These are phyloP conservation scores for Phaeotremella fagi DNA, from an alignment of 768 basidiomycete species.

Conservation along the genomic window DNA sequence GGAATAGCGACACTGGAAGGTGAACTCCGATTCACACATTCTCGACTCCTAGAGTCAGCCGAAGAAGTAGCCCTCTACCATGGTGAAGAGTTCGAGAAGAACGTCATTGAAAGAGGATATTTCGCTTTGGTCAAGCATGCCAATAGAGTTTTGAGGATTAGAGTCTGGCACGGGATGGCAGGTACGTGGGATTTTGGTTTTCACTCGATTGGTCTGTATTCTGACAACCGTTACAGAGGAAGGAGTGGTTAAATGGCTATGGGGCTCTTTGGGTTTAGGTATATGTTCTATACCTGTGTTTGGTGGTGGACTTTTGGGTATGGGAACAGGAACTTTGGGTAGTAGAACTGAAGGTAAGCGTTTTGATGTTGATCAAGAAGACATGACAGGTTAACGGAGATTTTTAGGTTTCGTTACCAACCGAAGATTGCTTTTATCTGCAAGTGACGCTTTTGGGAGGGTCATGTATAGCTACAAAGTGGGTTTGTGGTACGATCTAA, in stretches of 20 bases:
- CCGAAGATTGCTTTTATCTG: constrained; percentile 76
- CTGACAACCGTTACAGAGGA: too few relatives aligned
- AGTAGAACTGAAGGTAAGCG: constrained; percentile 75
- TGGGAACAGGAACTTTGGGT: constrained; percentile 64
- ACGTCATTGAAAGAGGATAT: constrained; percentile 83
- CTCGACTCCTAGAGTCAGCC: constrained; percentile 74
- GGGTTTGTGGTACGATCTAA: background rate
- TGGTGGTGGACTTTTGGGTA: constrained; percentile 69
- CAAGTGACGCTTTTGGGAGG: constrained; percentile 83
- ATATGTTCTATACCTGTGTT: constrained; percentile 94
- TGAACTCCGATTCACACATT: constrained; percentile 83
- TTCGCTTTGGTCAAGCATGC: constrained; percentile 79
- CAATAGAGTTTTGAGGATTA: constrained; percentile 67
- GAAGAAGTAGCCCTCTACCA: constrained; percentile 69
- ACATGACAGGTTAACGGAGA: background rate
- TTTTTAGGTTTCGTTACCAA: constrained; percentile 90
- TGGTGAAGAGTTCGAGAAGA: constrained; percentile 84
- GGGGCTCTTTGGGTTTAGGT: constrained; percentile 89
- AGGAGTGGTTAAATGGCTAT: constrained; percentile 86
- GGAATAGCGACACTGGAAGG: constrained; percentile 72
- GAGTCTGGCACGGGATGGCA: constrained; percentile 84
- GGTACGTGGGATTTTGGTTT: too few relatives aligned
- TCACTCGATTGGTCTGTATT: too few relatives aligned
- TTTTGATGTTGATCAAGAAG: too few relatives aligned
- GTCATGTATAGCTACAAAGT: constrained; percentile 95